These are phyloP conservation scores for Malbranchea cinnamomea DNA, from an alignment of 2,329 filamentous ascomycete species.

Conservation along the genomic window DNA sequence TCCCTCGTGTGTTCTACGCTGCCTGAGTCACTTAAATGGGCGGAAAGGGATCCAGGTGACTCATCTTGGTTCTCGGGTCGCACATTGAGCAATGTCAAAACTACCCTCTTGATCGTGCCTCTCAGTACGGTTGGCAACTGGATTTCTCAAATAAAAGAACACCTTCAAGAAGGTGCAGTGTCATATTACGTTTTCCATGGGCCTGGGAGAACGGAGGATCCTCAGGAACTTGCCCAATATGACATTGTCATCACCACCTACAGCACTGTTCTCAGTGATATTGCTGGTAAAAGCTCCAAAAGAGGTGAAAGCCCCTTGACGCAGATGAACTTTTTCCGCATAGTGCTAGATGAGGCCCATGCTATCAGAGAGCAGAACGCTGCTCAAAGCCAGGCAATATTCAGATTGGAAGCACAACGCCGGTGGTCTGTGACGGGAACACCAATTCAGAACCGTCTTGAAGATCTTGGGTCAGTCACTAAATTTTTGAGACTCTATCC, in stretches of 20 bases:
- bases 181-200: constrained; percentile 81
- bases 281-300: constrained; percentile 49
- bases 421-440: constrained; percentile 97
- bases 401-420: constrained; percentile 60
- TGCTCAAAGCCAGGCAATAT: constrained; percentile 71
- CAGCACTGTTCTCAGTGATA: constrained; percentile 69
- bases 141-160: constrained; percentile 79
- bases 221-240: constrained; percentile 51
- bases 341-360: constrained; percentile 89
- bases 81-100: constrained; percentile 45
- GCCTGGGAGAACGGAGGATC: constrained; percentile 53
- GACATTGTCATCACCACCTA: constrained; percentile 91
- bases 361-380: constrained; percentile 78
- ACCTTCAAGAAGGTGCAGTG: constrained; percentile 51
- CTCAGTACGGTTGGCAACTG: constrained; percentile 87
- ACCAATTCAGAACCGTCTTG: constrained; percentile 83
- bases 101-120: constrained; percentile 76
- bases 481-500: constrained; percentile 73
- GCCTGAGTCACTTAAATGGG: constrained; percentile 49
- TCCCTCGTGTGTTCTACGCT: constrained; percentile 57
- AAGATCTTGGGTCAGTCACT: constrained; percentile 75
- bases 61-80: constrained; percentile 18
- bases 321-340: constrained; percentile 78
- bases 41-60: constrained; percentile 34
- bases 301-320: constrained; percentile 47